phyloP scores from a whole-genome alignment of 2,329 filamentous ascomycete genomes.

The Nothophoma quercina region DNA sequence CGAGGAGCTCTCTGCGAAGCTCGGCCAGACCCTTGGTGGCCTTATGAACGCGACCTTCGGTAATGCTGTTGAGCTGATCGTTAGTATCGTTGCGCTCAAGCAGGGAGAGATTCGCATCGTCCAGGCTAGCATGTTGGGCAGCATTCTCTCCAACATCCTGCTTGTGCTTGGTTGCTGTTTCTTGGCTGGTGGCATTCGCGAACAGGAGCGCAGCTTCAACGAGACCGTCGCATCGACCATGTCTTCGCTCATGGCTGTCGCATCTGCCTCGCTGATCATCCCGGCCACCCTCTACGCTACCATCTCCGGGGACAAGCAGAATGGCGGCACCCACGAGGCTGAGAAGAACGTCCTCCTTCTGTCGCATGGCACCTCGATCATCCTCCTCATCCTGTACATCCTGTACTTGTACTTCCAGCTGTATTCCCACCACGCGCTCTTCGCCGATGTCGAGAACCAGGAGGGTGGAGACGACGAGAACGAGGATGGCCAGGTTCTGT shows the following conservation, averaged over 20 bases:
- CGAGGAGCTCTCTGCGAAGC: constrained; percentile 75
- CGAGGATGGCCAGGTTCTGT: constrained; percentile 52
- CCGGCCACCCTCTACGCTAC: constrained; percentile 61
- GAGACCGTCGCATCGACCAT: constrained; percentile 80
- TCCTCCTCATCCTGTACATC: constrained; percentile 62
- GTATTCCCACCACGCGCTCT: constrained; percentile 58
- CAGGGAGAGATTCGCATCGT: constrained; percentile 92
- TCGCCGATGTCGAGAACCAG: constrained; percentile 51
- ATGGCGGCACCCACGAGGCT: constrained; percentile 45
- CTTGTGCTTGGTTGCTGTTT: constrained; percentile 69
- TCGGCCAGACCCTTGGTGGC: constrained; percentile 78
- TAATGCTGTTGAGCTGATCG: constrained; percentile 82
- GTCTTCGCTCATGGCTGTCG: constrained; percentile 66
- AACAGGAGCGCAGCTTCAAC: constrained; percentile 66
- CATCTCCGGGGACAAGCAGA: constrained; percentile 50
- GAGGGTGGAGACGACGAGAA: constrained; percentile 40
- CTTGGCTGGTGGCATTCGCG: constrained; percentile 57
- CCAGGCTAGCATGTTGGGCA: constrained; percentile 97
- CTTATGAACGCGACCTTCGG: constrained; percentile 80
- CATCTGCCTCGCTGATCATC: constrained; percentile 62
- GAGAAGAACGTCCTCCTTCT: constrained; percentile 59
- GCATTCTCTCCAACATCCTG: constrained; percentile 91
- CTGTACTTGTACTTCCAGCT: constrained; percentile 65
- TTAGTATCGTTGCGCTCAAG: constrained; percentile 88
- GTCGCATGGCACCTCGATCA: constrained; percentile 62